phyloP scores from a whole-genome alignment of 1,139 yeast genomes.

The Nakaseomyces sp. region DNA sequence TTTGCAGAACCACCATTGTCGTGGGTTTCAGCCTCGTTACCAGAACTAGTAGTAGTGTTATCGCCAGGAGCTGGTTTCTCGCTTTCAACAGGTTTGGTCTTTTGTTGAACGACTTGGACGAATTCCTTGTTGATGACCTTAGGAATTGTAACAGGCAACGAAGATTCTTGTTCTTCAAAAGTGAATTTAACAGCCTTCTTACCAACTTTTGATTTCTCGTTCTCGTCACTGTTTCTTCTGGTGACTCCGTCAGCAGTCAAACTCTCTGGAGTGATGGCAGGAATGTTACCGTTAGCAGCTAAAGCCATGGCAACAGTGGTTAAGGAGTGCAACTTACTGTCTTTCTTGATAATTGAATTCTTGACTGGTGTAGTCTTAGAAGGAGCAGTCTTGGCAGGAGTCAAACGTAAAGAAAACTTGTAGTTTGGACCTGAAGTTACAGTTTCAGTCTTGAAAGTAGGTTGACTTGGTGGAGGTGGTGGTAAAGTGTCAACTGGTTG shows the following conservation, averaged over 20 bases:
- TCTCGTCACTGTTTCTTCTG: neutral
- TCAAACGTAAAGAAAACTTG: neutral
- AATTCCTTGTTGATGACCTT: neutral
- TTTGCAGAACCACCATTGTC: neutral
- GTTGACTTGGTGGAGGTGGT: neutral
- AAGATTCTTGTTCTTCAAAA: neutral
- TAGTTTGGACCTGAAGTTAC: neutral
- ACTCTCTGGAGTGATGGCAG: neutral
- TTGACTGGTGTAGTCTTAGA: neutral
- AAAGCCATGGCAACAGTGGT: slow-evolving; percentile 1
- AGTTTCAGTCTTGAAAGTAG: neutral
- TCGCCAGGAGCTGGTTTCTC: neutral
- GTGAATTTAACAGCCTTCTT: neutral
- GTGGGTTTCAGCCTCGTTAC: neutral
- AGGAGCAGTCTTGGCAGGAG: neutral
- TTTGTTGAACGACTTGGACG: neutral
- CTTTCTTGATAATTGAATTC: neutral
- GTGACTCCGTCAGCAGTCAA: neutral
- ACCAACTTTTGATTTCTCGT: too few species aligned
- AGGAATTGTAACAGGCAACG: slow-evolving; percentile 1
- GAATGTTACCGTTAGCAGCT: neutral
- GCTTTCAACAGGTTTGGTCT: neutral
- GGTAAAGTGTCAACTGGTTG: neutral
- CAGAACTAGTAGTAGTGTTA: neutral
- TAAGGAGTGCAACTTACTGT: slow-evolving; percentile 1